These are phyloP conservation scores for Viridothelium virens DNA, from an alignment of 495 filamentous ascomycete species.

Conservation along the genomic window DNA sequence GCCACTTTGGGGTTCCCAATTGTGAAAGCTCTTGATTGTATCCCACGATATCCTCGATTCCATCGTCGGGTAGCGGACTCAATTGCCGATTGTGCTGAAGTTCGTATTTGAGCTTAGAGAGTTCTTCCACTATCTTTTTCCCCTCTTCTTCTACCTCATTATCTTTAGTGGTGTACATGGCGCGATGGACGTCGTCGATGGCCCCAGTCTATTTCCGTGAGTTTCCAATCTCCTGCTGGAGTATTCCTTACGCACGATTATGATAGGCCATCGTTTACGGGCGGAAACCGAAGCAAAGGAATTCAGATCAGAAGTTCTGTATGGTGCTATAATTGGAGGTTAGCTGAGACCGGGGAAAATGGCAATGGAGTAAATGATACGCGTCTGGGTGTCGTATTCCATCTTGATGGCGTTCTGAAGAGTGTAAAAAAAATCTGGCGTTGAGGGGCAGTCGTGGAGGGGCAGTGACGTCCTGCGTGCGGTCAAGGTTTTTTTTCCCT, in stretches of 20 bases:
- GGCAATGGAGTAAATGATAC: slow-evolving; percentile 27
- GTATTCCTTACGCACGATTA: slow-evolving; percentile 54
- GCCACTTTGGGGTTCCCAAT: slow-evolving; percentile 71
- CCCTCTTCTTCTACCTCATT: slow-evolving; percentile 65
- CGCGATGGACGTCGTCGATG: slow-evolving; percentile 86
- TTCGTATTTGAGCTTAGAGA: slow-evolving; percentile 88
- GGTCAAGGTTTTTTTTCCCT: too few species aligned
- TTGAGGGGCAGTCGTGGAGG: neutral
- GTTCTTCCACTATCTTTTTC: slow-evolving; percentile 70
- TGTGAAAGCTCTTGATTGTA: slow-evolving; percentile 83
- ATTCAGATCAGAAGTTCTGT: slow-evolving; percentile 66
- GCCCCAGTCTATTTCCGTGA: slow-evolving; percentile 64
- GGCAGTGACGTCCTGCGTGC: neutral
- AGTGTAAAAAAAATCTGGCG: neutral
- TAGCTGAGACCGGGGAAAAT: slow-evolving; percentile 14
- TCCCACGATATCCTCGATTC: slow-evolving; percentile 60
- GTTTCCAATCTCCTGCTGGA: slow-evolving; percentile 10
- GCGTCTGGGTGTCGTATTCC: slow-evolving; percentile 42
- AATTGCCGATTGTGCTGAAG: slow-evolving; percentile 80
- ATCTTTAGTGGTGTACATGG: slow-evolving; percentile 53
- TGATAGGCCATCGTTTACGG: slow-evolving; percentile 83
- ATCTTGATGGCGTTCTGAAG: slow-evolving; percentile 23
- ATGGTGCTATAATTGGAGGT: slow-evolving; percentile 51
- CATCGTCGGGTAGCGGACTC: slow-evolving; percentile 75
- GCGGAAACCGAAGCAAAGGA: slow-evolving; percentile 84